Conservation (phyloP, 257 asterid genomes). For the Verbascum thapsus region DNA sequence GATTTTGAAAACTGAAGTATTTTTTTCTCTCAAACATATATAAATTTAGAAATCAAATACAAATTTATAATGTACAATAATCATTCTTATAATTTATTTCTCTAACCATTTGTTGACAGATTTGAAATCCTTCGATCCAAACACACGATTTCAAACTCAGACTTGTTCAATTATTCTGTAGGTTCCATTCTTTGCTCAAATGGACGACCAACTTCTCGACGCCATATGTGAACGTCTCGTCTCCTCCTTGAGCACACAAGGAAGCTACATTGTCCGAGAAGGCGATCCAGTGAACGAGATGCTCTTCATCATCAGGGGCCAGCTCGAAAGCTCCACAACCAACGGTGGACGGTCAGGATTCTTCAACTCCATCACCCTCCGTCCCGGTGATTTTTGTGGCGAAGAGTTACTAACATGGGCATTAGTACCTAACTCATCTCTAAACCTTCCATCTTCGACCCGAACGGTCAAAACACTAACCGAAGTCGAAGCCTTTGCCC, state of each 20-base stretch:
- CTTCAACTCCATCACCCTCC: slow-evolving; percentile 79
- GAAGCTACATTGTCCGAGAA: slow-evolving; percentile 68
- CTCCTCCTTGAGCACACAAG: slow-evolving; percentile 73
- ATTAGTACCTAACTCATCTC: slow-evolving; percentile 63
- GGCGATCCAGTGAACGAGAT: slow-evolving; percentile 91
- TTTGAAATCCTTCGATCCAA: too few relatives aligned
- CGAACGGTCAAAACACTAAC: slow-evolving; percentile 73
- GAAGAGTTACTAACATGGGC: slow-evolving; percentile 98
- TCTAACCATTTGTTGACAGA: too few relatives aligned
- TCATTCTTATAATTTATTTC: too few relatives aligned
- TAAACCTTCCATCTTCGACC: slow-evolving; percentile 82
- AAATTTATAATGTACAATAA: too few relatives aligned
- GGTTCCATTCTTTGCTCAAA: slow-evolving; percentile 92
- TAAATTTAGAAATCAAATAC: too few relatives aligned
- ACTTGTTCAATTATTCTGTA: slow-evolving; percentile 24
- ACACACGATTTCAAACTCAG: slow-evolving; percentile 3
- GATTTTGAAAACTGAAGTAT: too few relatives aligned
- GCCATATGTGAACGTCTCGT: slow-evolving; percentile 88
- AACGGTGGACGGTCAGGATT: slow-evolving; percentile 89
- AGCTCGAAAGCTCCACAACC: slow-evolving; percentile 85
- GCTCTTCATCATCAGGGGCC: slow-evolving; percentile 87
- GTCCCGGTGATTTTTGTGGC: slow-evolving; percentile 89
- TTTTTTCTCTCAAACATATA: too few relatives aligned
- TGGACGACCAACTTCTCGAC: slow-evolving; percentile 90
- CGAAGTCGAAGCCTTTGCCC: slow-evolving; percentile 91